Conservation (phyloP, 495 filamentous ascomycete genomes). For the Aspergillus sparsus region DNA sequence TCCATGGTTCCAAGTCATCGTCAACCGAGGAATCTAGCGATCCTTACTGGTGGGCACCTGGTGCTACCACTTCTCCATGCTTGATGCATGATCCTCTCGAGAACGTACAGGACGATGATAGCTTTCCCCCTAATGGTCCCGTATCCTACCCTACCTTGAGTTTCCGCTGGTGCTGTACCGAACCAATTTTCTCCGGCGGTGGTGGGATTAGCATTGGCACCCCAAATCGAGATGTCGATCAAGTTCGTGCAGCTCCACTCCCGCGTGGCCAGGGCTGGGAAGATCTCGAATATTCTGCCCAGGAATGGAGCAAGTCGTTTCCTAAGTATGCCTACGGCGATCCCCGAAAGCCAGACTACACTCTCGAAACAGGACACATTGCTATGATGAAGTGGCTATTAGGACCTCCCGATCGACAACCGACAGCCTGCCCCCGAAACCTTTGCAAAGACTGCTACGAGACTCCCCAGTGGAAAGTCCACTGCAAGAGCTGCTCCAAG, state of each 20-base stretch:
- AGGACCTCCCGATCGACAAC: slow-evolving; percentile 47
- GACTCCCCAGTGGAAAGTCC: slow-evolving; percentile 59
- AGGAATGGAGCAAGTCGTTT: slow-evolving; percentile 48
- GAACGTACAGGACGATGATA: slow-evolving; percentile 31
- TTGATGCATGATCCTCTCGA: slow-evolving; percentile 54
- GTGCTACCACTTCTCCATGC: slow-evolving; percentile 54
- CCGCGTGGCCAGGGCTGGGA: slow-evolving; percentile 56
- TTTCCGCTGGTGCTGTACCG: slow-evolving; percentile 64
- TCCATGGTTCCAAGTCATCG: slow-evolving; percentile 31
- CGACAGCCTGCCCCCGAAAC: slow-evolving; percentile 56
- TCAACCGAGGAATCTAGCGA: slow-evolving; percentile 22
- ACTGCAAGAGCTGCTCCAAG: slow-evolving; percentile 58
- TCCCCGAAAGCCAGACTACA: slow-evolving; percentile 44
- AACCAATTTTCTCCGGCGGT: slow-evolving; percentile 63
- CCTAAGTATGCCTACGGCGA: slow-evolving; percentile 48
- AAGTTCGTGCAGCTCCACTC: slow-evolving; percentile 58
- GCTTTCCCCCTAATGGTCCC: slow-evolving; percentile 29
- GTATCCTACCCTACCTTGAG: slow-evolving; percentile 47
- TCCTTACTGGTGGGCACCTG: slow-evolving; percentile 61
- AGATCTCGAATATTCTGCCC: slow-evolving; percentile 52
- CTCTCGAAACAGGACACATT: slow-evolving; percentile 48
- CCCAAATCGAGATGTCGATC: slow-evolving; percentile 53
- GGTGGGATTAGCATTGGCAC: slow-evolving; percentile 60
- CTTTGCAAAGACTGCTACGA: slow-evolving; percentile 61
- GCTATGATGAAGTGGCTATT: slow-evolving; percentile 55